These are phyloP conservation scores for Ulota crispa DNA, from an alignment of 225 moss, liverwort and hornwort species.

Conservation along the genomic window DNA sequence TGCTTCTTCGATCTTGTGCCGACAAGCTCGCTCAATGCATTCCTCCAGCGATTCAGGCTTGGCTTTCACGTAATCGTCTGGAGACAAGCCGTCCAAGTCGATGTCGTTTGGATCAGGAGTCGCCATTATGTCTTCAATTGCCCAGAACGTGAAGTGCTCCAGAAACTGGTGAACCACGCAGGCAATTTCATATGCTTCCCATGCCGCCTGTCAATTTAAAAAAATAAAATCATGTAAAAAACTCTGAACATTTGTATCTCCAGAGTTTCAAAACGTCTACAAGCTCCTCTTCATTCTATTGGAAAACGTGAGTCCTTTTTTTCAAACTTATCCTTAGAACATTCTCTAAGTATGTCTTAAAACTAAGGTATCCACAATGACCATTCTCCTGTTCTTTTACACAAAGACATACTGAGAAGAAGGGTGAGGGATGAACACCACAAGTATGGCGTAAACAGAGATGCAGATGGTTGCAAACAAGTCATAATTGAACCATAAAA, in stretches of 20 bases:
- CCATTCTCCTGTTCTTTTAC: not conserved
- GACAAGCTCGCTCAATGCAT: conserved; percentile 49
- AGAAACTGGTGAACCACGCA: conserved; percentile 33
- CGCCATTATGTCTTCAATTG: conserved; percentile 43
- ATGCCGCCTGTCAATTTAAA: conserved; percentile 32
- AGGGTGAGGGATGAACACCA: not conserved
- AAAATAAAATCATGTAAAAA: not conserved
- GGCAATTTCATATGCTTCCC: conserved; percentile 37
- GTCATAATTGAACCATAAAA: not conserved
- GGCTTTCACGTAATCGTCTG: conserved; percentile 52
- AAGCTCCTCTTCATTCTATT: not conserved
- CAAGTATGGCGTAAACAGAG: not conserved
- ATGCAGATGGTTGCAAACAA: not conserved
- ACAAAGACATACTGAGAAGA: not conserved
- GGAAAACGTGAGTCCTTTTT: not conserved
- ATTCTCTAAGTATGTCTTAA: not conserved
- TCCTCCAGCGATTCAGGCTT: conserved; percentile 47
- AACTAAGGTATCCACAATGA: not conserved
- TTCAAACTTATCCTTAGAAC: not conserved
- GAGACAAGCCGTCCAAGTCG: conserved; percentile 38
- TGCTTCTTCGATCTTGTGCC: conserved; percentile 52
- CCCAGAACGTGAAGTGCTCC: conserved; percentile 39
- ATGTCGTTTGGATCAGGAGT: conserved; percentile 24
- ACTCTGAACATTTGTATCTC: not conserved
- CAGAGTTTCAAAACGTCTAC: not conserved